phyloP scores from a whole-genome alignment of 306 rosid species.

The Carpinus viminea region DNA sequence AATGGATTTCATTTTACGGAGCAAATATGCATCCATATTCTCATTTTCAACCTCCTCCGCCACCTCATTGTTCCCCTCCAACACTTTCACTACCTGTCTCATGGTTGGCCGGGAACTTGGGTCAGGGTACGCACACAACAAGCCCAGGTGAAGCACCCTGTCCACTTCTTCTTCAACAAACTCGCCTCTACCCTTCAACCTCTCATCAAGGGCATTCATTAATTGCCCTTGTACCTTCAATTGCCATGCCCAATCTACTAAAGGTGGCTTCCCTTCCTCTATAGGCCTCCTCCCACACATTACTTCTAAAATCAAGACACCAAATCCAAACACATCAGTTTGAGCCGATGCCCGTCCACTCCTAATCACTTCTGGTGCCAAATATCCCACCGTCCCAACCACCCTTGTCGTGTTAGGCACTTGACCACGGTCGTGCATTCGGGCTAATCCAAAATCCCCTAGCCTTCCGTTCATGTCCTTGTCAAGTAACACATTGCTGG shows the following conservation, averaged over 20 bases:
- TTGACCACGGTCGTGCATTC: conserved; percentile 62
- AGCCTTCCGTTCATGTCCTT: conserved; percentile 78
- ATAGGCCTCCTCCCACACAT: conserved; percentile 86
- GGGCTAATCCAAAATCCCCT: conserved; percentile 89
- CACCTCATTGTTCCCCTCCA: neutral
- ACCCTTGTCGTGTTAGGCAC: conserved; percentile 64
- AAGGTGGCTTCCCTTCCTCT: conserved; percentile 53
- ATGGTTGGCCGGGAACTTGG: conserved; percentile 63
- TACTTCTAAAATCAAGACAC: conserved; percentile 72
- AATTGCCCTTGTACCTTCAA: conserved; percentile 52
- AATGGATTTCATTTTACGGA: conserved; percentile 43
- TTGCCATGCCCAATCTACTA: conserved; percentile 65
- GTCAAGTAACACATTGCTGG: conserved; percentile 80
- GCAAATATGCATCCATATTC: conserved; percentile 51
- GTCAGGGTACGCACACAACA: conserved; percentile 73
- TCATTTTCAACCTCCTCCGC: conserved; percentile 41
- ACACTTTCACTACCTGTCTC: conserved; percentile 70
- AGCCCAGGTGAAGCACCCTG: conserved; percentile 58
- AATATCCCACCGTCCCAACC: conserved; percentile 80
- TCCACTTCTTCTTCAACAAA: conserved; percentile 47
- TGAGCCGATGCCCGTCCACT: conserved; percentile 67
- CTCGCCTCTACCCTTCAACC: conserved; percentile 45
- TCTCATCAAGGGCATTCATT: conserved; percentile 51
- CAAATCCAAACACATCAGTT: conserved; percentile 77
- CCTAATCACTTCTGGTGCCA: conserved; percentile 62